phyloP scores from a whole-genome alignment of 2,329 filamentous ascomycete species.

The Aureobasidium namibiae region DNA sequence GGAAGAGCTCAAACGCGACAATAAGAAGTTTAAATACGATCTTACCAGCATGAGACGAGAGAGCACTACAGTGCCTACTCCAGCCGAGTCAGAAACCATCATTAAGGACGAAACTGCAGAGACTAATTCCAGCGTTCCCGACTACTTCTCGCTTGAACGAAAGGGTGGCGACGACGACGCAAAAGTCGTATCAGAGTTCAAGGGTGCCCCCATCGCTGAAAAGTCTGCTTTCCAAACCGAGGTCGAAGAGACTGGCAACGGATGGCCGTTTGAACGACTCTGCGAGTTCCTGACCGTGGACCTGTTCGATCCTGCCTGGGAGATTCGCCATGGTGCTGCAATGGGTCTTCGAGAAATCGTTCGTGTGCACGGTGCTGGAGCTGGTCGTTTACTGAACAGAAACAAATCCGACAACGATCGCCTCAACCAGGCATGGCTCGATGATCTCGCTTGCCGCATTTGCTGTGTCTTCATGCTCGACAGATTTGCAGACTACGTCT shows the following conservation, averaged over 20 bases:
- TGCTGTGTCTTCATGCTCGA: constrained; percentile 97
- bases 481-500: constrained; percentile 94
- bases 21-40: constrained; percentile 73
- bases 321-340: constrained; percentile 89
- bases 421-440: constrained; percentile 77
- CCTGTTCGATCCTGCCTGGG: constrained; percentile 89
- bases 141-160: constrained; percentile 88
- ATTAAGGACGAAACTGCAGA: constrained; percentile 52
- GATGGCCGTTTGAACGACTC: constrained; percentile 91
- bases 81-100: constrained; percentile 44
- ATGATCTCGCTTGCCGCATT: constrained; percentile 89
- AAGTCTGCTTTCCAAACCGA: constrained; percentile 80
- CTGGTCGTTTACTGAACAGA: constrained; percentile 68
- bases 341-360: constrained; percentile 90
- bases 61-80: constrained; percentile 51
- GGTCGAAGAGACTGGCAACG: constrained; percentile 64
- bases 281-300: constrained; percentile 92
- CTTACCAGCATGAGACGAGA: constrained; percentile 55
- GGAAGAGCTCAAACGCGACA: constrained; percentile 77
- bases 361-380: constrained; percentile 81
- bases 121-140: constrained; percentile 37
- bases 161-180: constrained; percentile 77
- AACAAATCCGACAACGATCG: constrained; percentile 64
- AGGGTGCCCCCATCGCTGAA: constrained; percentile 70
- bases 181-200: constrained; percentile 93